These are phyloP conservation scores for Penicillium rolfsii DNA, from an alignment of 2,329 filamentous ascomycete species.

Conservation along the genomic window DNA sequence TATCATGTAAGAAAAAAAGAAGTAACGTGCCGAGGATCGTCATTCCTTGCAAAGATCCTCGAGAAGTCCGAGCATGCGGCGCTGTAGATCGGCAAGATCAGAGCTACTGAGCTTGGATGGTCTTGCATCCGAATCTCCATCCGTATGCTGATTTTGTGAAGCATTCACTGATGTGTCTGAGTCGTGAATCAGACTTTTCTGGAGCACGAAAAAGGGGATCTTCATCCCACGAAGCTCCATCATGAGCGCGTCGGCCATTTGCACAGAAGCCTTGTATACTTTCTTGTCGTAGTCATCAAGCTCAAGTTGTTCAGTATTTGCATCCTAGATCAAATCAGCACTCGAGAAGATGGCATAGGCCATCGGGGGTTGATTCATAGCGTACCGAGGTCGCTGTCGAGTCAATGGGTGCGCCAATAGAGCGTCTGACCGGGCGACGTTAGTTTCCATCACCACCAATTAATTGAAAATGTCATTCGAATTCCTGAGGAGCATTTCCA, in stretches of 20 bases:
- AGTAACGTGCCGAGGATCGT: background rate
- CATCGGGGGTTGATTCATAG: background rate
- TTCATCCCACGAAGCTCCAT: slow-evolving; percentile 60
- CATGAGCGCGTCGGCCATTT: slow-evolving; percentile 64
- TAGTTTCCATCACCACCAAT: background rate
- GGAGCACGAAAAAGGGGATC: slow-evolving; percentile 64
- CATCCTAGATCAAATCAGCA: slow-evolving; percentile 37
- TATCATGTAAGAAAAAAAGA: background rate
- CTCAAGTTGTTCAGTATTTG: slow-evolving; percentile 57
- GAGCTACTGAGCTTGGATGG: slow-evolving; percentile 41
- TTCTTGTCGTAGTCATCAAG: slow-evolving; percentile 63
- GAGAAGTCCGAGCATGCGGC: slow-evolving; percentile 54
- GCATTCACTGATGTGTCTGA: background rate
- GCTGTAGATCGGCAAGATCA: slow-evolving; percentile 51
- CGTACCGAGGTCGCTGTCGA: slow-evolving; percentile 39
- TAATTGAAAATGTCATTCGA: background rate
- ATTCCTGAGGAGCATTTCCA: background rate
- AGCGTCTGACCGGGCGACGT: slow-evolving; percentile 40
- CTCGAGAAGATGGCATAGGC: no score
- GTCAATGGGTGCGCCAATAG: slow-evolving; percentile 49
- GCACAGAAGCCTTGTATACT: slow-evolving; percentile 61
- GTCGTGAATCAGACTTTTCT: slow-evolving; percentile 46
- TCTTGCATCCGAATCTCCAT: background rate
- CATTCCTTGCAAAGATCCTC: slow-evolving; percentile 54
- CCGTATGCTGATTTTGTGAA: background rate